phyloP scores from a whole-genome alignment of 306 rosid species.

The Lathyrus tuberosus region DNA sequence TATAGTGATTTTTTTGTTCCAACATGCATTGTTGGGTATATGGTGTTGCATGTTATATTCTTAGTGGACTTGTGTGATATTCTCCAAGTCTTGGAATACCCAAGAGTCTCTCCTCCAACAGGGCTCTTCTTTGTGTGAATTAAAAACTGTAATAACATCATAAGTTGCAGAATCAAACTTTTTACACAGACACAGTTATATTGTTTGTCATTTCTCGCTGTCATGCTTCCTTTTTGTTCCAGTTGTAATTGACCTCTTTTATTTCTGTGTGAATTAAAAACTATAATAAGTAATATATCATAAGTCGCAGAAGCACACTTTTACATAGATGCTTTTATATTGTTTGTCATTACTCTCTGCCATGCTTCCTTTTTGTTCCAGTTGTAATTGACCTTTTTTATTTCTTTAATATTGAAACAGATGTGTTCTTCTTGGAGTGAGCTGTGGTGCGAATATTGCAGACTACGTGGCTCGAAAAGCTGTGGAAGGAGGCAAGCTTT shows the following conservation, averaged over 20 bases:
- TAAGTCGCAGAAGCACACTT: conserved; percentile 26
- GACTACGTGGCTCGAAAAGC: conserved; percentile 89
- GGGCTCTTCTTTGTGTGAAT: conserved; percentile 19
- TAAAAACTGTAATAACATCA: conserved; percentile 17
- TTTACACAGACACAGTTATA: conserved; percentile 17
- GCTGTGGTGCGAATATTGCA: conserved; percentile 96
- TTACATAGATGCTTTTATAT: conserved; percentile 15
- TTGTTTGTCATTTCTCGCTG: conserved; percentile 18
- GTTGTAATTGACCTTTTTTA: conserved; percentile 30
- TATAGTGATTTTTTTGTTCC: background rate
- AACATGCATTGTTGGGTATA: background rate
- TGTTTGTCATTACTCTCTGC: conserved; percentile 17
- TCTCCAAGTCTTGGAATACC: background rate
- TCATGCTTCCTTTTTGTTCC: conserved; percentile 29
- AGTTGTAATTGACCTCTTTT: no score
- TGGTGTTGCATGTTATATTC: conserved; percentile 2
- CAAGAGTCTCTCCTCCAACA: conserved; percentile 7
- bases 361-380: conserved; percentile 29
- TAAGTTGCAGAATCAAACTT: conserved; percentile 28
- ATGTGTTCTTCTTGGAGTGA: conserved; percentile 92
- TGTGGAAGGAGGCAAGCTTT: conserved; percentile 78
- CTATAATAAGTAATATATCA: conserved; percentile 24
- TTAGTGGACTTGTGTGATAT: conserved; percentile 3
- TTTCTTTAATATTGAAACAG: conserved; percentile 52
- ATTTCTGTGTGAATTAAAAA: conserved; percentile 18